Percentiles rank a stretch among this genome's conserved stretches.
Evolutionary conservation across 441 rosid species (phyloP).

Genomic region (Pelargonium fulgidum): DNA sequence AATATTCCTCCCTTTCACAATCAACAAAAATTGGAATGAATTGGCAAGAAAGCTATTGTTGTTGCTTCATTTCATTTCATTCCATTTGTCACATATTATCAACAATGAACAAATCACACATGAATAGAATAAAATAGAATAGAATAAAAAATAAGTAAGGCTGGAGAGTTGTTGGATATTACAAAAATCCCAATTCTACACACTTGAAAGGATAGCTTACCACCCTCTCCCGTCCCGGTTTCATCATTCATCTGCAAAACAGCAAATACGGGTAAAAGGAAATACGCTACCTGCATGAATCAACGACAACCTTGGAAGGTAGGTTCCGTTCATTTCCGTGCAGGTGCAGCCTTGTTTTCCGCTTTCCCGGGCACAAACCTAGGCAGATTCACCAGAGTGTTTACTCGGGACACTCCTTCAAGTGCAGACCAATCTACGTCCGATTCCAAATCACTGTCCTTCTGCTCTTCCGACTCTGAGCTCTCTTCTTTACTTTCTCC

Average conservation of each 20-base stretch:
- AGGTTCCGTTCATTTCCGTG: too few relatives aligned
- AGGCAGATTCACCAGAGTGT: conserved; percentile 71
- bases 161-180: conserved; percentile 33
- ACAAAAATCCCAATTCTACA: conserved; percentile 44
- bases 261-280: too few relatives aligned
- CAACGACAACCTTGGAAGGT: too few relatives aligned
- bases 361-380: conserved; percentile 57
- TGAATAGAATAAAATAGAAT: background rate
- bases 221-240: conserved; percentile 35
- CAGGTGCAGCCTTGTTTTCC: too few relatives aligned
- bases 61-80: background rate
- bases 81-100: conserved; percentile 20
- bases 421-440: conserved; percentile 79
- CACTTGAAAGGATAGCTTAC: conserved; percentile 33
- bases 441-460: conserved; percentile 25
- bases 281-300: too few relatives aligned
- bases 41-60: too few relatives aligned
- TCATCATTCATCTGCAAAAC: background rate
- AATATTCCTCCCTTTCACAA: too few relatives aligned
- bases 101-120: conserved; percentile 25
- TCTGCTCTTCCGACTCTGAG: conserved; percentile 35
- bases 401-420: conserved; percentile 89
- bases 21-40: too few relatives aligned
- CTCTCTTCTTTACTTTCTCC: conserved; percentile 41
- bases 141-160: conserved; percentile 1